Conservation (phyloP, 2,329 filamentous ascomycete species). For the Aspergillus sp. region DNA sequence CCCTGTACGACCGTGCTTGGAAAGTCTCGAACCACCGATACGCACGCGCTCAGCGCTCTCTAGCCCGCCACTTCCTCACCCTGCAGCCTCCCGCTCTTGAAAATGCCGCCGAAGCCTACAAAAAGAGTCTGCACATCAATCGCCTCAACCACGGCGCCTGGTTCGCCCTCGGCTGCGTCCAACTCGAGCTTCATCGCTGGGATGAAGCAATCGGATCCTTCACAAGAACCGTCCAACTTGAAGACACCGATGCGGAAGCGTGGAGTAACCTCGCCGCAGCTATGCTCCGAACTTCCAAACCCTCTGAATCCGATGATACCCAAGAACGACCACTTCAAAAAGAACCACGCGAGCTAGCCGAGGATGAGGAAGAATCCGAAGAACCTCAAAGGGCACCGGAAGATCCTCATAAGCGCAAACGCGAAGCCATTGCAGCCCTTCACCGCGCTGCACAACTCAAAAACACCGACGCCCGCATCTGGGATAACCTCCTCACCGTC, state of each 20-base stretch:
- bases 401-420: constrained; percentile 63
- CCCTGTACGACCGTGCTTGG: constrained; percentile 85
- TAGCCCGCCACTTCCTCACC: constrained; percentile 75
- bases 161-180: constrained; percentile 87
- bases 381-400: constrained; percentile 16
- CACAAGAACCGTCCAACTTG: constrained; percentile 75
- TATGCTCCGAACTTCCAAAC: constrained; percentile 57
- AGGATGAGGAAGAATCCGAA: constrained; percentile 29
- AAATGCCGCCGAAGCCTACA: constrained; percentile 75
- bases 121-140: constrained; percentile 73
- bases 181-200: constrained; percentile 74
- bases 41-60: constrained; percentile 80
- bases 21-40: constrained; percentile 77
- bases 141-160: constrained; percentile 80
- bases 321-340: background rate
- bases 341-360: constrained; percentile 21
- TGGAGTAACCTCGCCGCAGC: constrained; percentile 94
- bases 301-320: constrained; percentile 21
- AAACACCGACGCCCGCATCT: constrained; percentile 86
- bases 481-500: constrained; percentile 93
- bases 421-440: constrained; percentile 78
- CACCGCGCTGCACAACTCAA: constrained; percentile 83
- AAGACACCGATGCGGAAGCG: constrained; percentile 84
- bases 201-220: constrained; percentile 81
- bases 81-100: constrained; percentile 60